Conservation (phyloP, 2,329 filamentous ascomycete species). For the Fusarium pseudocircinatum region DNA sequence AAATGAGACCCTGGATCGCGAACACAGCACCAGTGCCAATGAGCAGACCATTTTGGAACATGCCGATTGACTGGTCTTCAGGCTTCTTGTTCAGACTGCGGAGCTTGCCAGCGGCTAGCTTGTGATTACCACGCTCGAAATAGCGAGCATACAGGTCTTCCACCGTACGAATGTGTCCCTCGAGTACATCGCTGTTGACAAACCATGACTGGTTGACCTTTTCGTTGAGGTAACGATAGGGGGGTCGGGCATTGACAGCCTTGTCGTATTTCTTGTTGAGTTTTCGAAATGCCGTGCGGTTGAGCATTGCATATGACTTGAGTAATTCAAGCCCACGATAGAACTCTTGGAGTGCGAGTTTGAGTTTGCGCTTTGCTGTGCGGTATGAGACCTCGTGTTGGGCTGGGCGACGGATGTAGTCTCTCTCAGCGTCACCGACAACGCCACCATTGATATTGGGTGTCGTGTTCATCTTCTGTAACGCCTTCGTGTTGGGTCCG, state of each 20-base stretch:
- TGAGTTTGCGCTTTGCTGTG: slow-evolving; percentile 89
- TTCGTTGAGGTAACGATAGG: slow-evolving; percentile 85
- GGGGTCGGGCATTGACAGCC: slow-evolving; percentile 78
- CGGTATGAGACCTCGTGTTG: slow-evolving; percentile 77
- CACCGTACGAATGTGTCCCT: slow-evolving; percentile 79
- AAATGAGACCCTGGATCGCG: slow-evolving; percentile 70
- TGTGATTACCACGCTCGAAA: slow-evolving; percentile 93
- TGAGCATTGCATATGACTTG: slow-evolving; percentile 89
- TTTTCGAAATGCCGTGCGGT: slow-evolving; percentile 93
- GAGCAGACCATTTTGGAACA: slow-evolving; percentile 71
- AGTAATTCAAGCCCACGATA: slow-evolving; percentile 91
- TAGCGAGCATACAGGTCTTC: slow-evolving; percentile 95
- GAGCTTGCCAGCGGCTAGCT: slow-evolving; percentile 88
- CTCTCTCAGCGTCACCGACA: slow-evolving; percentile 50
- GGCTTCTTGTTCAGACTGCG: slow-evolving; percentile 73
- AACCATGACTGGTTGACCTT: slow-evolving; percentile 93
- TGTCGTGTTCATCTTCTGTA: slow-evolving; percentile 64
- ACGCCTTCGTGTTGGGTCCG: slow-evolving; percentile 68
- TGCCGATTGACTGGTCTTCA: slow-evolving; percentile 64
- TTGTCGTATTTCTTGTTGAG: slow-evolving; percentile 99
- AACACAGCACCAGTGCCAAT: slow-evolving; percentile 76
- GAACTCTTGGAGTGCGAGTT: slow-evolving; percentile 89
- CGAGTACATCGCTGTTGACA: slow-evolving; percentile 86
- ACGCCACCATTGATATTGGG: slow-evolving; percentile 51
- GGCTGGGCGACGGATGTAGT: slow-evolving; percentile 62